Conservation (phyloP, 495 filamentous ascomycete genomes). For the Amphirosellinia nigrospora region DNA sequence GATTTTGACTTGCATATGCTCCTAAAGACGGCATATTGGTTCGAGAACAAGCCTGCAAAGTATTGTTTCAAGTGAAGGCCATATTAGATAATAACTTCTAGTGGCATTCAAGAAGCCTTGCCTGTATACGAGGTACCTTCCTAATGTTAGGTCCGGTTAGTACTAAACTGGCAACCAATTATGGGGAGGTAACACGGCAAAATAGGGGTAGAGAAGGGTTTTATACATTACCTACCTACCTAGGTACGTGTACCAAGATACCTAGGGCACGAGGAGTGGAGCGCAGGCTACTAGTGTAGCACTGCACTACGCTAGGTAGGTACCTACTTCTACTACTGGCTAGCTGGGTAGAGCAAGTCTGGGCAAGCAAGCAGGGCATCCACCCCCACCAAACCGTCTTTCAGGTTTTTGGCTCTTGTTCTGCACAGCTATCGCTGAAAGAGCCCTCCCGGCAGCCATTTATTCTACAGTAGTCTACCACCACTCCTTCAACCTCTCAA, state of each 20-base stretch:
- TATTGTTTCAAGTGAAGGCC: background rate
- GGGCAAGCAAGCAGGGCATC: background rate
- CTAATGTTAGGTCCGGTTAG: background rate
- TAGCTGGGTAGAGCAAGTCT: background rate
- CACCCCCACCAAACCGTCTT: slow-evolving; percentile 18
- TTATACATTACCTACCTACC: too few species aligned
- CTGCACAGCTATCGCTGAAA: slow-evolving; percentile 3
- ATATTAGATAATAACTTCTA: background rate
- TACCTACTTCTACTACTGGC: background rate
- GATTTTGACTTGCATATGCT: background rate
- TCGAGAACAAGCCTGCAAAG: background rate
- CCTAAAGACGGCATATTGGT: background rate
- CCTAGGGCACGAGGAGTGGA: too few species aligned
- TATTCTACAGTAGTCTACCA: slow-evolving; percentile 7
- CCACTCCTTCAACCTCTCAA: slow-evolving; percentile 27
- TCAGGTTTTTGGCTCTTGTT: slow-evolving; percentile 12
- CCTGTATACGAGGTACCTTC: background rate
- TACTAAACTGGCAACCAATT: background rate
- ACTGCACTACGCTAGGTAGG: background rate
- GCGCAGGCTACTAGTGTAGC: background rate
- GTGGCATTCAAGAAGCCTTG: background rate
- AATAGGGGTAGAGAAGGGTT: slow-evolving; percentile 9
- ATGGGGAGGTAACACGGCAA: background rate
- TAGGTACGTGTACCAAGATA: too few species aligned
- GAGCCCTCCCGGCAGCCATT: background rate